Evolutionary conservation across 2,329 filamentous ascomycete genomes (phyloP).

Genomic region (Apiospora saccharicola): DNA sequence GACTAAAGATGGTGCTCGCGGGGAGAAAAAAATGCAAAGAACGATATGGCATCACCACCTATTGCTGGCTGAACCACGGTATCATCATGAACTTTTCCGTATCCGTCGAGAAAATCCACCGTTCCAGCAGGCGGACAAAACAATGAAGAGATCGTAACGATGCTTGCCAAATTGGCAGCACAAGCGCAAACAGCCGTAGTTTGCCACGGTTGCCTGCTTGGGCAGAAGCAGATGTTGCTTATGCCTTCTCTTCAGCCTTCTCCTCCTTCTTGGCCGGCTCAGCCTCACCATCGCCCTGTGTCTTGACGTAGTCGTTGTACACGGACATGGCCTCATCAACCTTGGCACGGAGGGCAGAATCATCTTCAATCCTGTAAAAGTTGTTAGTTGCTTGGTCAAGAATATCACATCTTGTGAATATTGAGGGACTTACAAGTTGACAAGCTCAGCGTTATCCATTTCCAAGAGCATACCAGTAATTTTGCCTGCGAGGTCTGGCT

Average conservation of each 20-base stretch:
- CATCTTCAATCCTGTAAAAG: constrained; percentile 79
- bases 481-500: constrained; percentile 96
- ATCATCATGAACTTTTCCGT: constrained; percentile 45
- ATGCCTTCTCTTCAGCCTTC: constrained; percentile 61
- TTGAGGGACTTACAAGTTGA: constrained; percentile 82
- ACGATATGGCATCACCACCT: constrained; percentile 38
- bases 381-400: constrained; percentile 28
- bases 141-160: constrained; percentile 29
- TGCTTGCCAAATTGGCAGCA: constrained; percentile 26
- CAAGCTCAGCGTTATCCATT: constrained; percentile 96
- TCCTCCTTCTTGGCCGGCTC: constrained; percentile 59
- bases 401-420: neutral
- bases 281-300: constrained; percentile 58
- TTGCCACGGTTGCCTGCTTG: constrained; percentile 4
- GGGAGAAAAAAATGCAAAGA: constrained; percentile 40
- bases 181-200: constrained; percentile 22
- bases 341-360: constrained; percentile 88
- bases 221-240: constrained; percentile 37
- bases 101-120: constrained; percentile 38
- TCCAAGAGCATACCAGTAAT: constrained; percentile 99
- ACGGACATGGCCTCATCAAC: constrained; percentile 96
- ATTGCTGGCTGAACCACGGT: constrained; percentile 32
- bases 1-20: constrained; percentile 31
- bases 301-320: constrained; percentile 99
- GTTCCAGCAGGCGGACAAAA: constrained; percentile 28